phyloP scores from a whole-genome alignment of 1,284 basidiomycete genomes.

The Microbotryomycetes sp. region DNA sequence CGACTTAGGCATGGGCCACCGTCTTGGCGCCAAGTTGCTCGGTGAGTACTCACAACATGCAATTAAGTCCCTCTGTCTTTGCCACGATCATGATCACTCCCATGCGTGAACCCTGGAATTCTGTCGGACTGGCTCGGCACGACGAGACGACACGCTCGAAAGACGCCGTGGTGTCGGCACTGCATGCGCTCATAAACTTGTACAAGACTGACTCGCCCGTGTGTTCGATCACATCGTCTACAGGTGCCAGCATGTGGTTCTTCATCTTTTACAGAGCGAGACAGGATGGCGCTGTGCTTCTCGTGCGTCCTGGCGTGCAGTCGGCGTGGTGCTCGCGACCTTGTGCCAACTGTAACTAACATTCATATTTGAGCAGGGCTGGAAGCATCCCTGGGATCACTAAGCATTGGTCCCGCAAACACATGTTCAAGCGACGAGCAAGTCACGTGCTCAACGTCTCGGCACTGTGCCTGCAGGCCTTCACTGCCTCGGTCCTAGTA shows the following conservation, averaged over 20 bases:
- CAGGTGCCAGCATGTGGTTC: constrained; percentile 83
- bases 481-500: no score
- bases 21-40: constrained; percentile 71
- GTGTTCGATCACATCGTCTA: not conserved
- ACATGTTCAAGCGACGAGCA: no score
- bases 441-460: not conserved
- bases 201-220: not conserved
- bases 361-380: constrained; percentile 42
- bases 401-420: not conserved
- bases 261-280: constrained; percentile 81
- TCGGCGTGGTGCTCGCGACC: not conserved
- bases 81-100: no score
- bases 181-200: no score
- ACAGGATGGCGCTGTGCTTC: constrained; percentile 49
- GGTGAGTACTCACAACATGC: constrained; percentile 50
- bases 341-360: not conserved
- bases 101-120: no score
- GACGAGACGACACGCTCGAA: not conserved
- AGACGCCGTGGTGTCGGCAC: no score
- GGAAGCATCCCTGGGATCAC: constrained; percentile 50
- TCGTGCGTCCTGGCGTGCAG: constrained; percentile 44
- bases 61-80: no score
- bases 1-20: constrained; percentile 66
- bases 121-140: not conserved
- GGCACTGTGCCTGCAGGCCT: no score